These are phyloP conservation scores for Botrytis aclada DNA, from an alignment of 2,329 filamentous ascomycete genomes.

Conservation along the genomic window DNA sequence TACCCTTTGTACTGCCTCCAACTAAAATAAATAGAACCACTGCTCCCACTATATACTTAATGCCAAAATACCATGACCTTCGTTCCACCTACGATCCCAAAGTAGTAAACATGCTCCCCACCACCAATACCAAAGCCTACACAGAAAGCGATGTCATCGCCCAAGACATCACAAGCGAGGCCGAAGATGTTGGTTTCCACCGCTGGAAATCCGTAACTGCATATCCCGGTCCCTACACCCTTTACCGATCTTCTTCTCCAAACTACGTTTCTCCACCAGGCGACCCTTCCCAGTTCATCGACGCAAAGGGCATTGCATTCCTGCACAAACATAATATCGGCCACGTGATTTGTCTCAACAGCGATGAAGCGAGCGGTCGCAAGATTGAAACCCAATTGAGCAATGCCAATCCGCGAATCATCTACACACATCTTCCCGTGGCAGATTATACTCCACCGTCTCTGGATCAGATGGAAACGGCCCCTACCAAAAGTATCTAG, in stretches of 20 bases:
- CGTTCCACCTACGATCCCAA: neutral
- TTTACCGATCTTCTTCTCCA: neutral
- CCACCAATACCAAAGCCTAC: too few species aligned
- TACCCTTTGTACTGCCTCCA: neutral
- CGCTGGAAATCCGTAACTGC: neutral
- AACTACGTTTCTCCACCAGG: neutral
- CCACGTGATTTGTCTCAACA: neutral
- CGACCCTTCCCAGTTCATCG: neutral
- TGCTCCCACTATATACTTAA: too few species aligned
- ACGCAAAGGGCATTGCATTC: neutral
- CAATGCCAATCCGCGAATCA: neutral
- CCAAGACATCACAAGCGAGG: neutral
- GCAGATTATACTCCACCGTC: neutral
- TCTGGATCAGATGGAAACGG: neutral
- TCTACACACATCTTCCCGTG: neutral
- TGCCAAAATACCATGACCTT: neutral
- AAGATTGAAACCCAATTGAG: neutral
- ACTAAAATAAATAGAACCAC: neutral
- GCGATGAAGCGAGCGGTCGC: neutral
- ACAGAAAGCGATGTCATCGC: neutral
- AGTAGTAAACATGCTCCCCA: neutral
- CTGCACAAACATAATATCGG: neutral
- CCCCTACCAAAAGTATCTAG: neutral
- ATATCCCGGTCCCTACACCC: neutral
- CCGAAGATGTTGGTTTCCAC: neutral